These are phyloP conservation scores for Aspergillus sp. DNA, from an alignment of 2,329 filamentous ascomycete species.

Conservation along the genomic window DNA sequence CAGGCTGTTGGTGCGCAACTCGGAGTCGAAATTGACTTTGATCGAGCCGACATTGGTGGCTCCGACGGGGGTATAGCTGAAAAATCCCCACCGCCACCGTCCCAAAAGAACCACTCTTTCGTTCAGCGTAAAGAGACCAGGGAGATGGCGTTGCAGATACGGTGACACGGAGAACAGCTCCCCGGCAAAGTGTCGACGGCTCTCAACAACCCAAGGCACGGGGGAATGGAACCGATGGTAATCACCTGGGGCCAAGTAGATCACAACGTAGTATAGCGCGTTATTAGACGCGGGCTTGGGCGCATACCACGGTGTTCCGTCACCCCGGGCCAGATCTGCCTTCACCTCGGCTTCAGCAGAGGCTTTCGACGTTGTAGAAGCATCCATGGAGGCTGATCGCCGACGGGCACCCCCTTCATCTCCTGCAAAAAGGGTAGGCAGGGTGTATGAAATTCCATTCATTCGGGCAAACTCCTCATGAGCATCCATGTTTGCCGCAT, in stretches of 20 bases:
- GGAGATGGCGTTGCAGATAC: conserved; percentile 87
- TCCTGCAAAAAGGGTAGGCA: conserved; percentile 83
- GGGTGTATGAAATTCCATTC: conserved; percentile 93
- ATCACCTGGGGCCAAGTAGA: conserved; percentile 95
- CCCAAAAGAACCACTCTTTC: conserved; percentile 92
- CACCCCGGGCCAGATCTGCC: conserved; percentile 75
- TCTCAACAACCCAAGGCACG: conserved; percentile 90
- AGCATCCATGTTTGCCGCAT: conserved; percentile 66
- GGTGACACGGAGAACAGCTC: conserved; percentile 94
- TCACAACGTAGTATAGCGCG: conserved; percentile 86
- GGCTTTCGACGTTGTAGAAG: conserved; percentile 65
- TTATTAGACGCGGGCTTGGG: conserved; percentile 60
- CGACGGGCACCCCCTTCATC: conserved; percentile 43
- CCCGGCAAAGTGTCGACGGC: conserved; percentile 93
- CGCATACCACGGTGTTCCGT: conserved; percentile 64
- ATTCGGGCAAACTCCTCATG: conserved; percentile 92
- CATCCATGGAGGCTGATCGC: conserved; percentile 63
- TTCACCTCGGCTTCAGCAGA: conserved; percentile 80
- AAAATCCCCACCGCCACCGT: conserved; percentile 96
- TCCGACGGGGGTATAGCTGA: conserved; percentile 91
- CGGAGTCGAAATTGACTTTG: conserved; percentile 92
- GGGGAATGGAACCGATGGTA: conserved; percentile 99
- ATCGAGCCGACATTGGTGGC: conserved; percentile 98
- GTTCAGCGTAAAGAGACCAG: conserved; percentile 93
- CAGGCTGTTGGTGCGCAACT: conserved; percentile 88